Evolutionary conservation across 208 protist genomes (phyloP).

Genomic region (Crithidia acanthocephali): DNA sequence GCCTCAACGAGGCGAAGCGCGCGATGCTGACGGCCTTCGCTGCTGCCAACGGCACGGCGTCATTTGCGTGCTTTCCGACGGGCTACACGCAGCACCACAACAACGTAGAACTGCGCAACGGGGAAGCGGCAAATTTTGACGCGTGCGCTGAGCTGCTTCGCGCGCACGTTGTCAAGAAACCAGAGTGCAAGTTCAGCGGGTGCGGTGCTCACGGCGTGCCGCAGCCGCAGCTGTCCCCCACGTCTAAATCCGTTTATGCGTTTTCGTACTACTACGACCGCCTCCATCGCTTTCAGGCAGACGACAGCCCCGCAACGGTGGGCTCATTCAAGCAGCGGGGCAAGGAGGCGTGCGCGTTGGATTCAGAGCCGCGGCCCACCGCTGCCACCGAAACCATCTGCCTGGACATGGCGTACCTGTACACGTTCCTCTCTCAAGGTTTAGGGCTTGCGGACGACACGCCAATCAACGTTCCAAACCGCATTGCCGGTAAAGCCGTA

Average conservation of each 20-base stretch:
- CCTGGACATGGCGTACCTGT: constrained; percentile 81
- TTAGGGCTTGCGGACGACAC: constrained; percentile 55
- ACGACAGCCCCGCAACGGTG: constrained; percentile 26
- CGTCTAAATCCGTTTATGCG: constrained; percentile 36
- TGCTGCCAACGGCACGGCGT: constrained; percentile 11
- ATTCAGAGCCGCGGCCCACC: background rate
- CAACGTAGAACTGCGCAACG: constrained; percentile 22
- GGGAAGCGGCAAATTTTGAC: constrained; percentile 29
- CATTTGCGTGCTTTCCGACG: constrained; percentile 35
- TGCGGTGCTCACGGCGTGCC: constrained; percentile 62
- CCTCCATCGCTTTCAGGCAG: constrained; percentile 27
- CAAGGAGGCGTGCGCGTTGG: constrained; percentile 21
- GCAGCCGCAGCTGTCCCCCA: constrained; percentile 43
- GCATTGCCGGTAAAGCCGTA: constrained; percentile 59
- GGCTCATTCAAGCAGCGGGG: constrained; percentile 33
- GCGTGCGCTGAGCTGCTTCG: constrained; percentile 28
- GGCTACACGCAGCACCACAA: constrained; percentile 18
- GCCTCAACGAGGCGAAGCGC: constrained; percentile 66
- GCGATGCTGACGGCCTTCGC: constrained; percentile 21
- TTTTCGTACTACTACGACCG: constrained; percentile 86
- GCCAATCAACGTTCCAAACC: constrained; percentile 51
- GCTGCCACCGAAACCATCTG: constrained; percentile 42
- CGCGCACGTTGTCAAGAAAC: constrained; percentile 22
- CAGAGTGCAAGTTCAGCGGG: constrained; percentile 33
- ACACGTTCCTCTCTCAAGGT: constrained; percentile 58